Percentiles rank a stretch among this genome's conserved stretches.
Evolutionary conservation across 192 early-diverging fungal species (phyloP).

Genomic region (Mortierella antarctica): DNA sequence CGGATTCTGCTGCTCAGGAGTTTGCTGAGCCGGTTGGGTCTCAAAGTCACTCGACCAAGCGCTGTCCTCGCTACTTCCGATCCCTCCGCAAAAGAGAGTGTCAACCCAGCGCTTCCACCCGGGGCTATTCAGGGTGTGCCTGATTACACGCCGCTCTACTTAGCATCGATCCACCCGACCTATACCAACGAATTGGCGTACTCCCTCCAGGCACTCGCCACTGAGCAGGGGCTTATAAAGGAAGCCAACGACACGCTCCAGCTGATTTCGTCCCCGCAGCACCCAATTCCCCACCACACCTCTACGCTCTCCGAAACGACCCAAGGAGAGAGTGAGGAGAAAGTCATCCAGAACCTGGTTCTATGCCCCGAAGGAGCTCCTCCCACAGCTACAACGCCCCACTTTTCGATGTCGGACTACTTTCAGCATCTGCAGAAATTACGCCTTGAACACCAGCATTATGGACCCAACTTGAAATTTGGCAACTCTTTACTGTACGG

Average conservation of each 20-base stretch:
- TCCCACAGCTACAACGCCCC: slow-evolving; percentile 59
- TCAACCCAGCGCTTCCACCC: not conserved
- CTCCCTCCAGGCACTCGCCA: slow-evolving; percentile 8
- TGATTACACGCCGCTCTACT: slow-evolving; percentile 55
- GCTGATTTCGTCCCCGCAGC: slow-evolving; percentile 25
- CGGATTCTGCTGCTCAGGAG: slow-evolving; percentile 67
- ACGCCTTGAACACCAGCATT: slow-evolving; percentile 33
- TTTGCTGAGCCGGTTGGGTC: slow-evolving; percentile 71
- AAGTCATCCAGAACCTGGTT: slow-evolving; percentile 56
- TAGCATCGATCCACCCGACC: slow-evolving; percentile 28
- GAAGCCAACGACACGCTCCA: slow-evolving; percentile 56
- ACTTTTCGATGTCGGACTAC: slow-evolving; percentile 66
- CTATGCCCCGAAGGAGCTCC: slow-evolving; percentile 59
- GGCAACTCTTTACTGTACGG: slow-evolving; percentile 86
- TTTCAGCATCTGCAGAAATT: slow-evolving; percentile 59
- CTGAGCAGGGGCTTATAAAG: slow-evolving; percentile 32
- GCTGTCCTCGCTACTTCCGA: not conserved
- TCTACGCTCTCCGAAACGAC: slow-evolving; percentile 31
- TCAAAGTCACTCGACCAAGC: slow-evolving; percentile 53
- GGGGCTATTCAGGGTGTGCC: slow-evolving; percentile 45
- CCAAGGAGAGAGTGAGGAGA: slow-evolving; percentile 47
- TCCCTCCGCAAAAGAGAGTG: not conserved
- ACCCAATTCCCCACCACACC: slow-evolving; percentile 27
- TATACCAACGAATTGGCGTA: slow-evolving; percentile 12
- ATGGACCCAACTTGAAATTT: slow-evolving; percentile 53